Percentiles rank a stretch among this genome's conserved stretches.
Evolutionary conservation across 257 asterid species (phyloP).

Genomic region (Nicotiana paniculata): DNA sequence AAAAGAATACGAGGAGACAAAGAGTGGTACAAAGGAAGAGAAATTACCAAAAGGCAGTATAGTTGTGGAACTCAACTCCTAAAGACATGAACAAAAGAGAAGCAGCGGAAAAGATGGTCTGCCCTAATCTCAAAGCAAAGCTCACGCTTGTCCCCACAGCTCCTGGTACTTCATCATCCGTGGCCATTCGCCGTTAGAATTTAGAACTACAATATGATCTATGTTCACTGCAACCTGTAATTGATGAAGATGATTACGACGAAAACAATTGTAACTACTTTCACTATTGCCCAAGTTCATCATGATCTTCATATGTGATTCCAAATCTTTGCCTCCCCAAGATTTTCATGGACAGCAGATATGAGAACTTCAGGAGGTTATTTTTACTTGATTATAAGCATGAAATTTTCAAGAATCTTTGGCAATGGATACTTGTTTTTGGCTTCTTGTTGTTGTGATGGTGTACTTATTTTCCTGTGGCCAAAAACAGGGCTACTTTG

Average conservation of each 20-base stretch:
- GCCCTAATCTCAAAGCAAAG: slow-evolving; percentile 55
- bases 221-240: background rate
- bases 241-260: background rate
- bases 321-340: background rate
- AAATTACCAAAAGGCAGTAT: slow-evolving; percentile 69
- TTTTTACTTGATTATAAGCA: background rate
- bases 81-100: slow-evolving; percentile 69
- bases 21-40: background rate
- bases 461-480: background rate
- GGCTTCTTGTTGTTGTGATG: background rate
- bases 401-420: background rate
- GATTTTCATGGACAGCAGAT: background rate
- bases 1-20: too few relatives aligned
- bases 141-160: slow-evolving; percentile 60
- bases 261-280: background rate
- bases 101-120: slow-evolving; percentile 49
- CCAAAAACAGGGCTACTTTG: background rate
- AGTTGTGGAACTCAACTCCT: slow-evolving; percentile 64
- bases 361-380: background rate
- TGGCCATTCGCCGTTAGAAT: slow-evolving; percentile 8
- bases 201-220: background rate
- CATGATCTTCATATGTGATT: background rate
- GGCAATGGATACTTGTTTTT: background rate
- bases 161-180: slow-evolving; percentile 46
- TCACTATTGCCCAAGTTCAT: background rate